These are phyloP conservation scores for Fusarium beomiforme DNA, from an alignment of 2,329 filamentous ascomycete genomes.

Conservation along the genomic window DNA sequence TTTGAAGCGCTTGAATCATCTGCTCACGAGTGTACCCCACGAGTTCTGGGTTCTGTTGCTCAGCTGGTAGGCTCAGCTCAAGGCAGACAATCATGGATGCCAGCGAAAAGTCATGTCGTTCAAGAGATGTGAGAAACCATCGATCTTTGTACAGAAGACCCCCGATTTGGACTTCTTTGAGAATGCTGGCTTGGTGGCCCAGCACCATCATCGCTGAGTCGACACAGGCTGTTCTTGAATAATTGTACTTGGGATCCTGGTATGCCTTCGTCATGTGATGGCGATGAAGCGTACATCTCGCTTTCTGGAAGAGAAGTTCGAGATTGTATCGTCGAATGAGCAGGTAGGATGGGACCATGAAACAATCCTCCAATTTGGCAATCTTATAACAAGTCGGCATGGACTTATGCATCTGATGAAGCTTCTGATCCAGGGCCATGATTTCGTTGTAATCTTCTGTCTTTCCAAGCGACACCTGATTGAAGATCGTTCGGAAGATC, in stretches of 20 bases:
- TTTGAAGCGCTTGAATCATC: constrained; percentile 16
- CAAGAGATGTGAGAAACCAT: constrained; percentile 30
- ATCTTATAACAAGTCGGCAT: constrained; percentile 26
- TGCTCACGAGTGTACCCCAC: not conserved
- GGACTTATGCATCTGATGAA: constrained; percentile 5
- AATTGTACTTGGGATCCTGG: constrained; percentile 16
- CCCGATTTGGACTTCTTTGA: constrained; percentile 28
- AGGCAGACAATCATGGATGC: constrained; percentile 35
- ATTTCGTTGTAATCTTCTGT: constrained; percentile 26
- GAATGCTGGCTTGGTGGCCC: constrained; percentile 14
- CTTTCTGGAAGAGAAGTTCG: constrained; percentile 27
- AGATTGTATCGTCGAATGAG: constrained; percentile 30
- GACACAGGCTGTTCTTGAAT: constrained; percentile 18
- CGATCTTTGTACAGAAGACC: constrained; percentile 13
- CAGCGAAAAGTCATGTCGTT: constrained; percentile 28
- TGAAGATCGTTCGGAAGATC: constrained; percentile 30
- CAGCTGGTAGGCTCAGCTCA: constrained; percentile 4
- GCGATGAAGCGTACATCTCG: constrained; percentile 25
- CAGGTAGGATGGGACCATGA: constrained; percentile 18
- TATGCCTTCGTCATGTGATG: constrained; percentile 31
- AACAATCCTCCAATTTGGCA: constrained; percentile 17
- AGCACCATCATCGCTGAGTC: constrained; percentile 30
- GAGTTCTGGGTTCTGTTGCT: not conserved
- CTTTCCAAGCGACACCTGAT: constrained; percentile 27
- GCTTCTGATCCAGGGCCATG: constrained; percentile 24